Evolutionary conservation across 306 rosid species (phyloP), one percentile per base, ranked within the genome.

Genomic region (Quercus aquifolioides): DNA sequence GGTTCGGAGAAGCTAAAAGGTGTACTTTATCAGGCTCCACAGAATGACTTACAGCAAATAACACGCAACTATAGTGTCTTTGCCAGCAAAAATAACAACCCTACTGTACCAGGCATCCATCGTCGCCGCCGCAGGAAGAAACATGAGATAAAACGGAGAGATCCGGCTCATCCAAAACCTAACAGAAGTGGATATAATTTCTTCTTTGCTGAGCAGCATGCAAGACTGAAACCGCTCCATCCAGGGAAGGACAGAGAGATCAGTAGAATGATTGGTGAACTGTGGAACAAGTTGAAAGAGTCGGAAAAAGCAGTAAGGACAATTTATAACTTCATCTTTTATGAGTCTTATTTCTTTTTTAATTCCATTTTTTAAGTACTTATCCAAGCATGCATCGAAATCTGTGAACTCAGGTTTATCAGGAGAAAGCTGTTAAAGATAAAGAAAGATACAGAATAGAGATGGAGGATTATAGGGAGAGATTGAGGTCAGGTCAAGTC

Each of bases 121-220:
- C 94, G 96, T 54, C 91, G 92, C 33, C 90, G 92, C n/a, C 89
- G 98, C 33, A 80, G 95, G 78, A 94, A 95, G 93, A 93, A 91
- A 71, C 89, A 88, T 5, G 99, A 91, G 85, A 93, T 89, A 35
- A 95, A 84, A 75, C 83, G 90, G 86, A 87, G 98, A 78, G 99
- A 91, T 74, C 98, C 98, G 3, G 97, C 87, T 80, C 98, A 87
- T 79, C 99, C 99, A 19, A 95, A 95, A 78, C 97, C 97, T 14
- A 95, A 91, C 83, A 84, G 98, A 91, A 95, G 98, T 33, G 98
- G 99, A 3, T 95, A 95, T 78, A 95, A 95, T 73, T 95, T 95
- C 88, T 95, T 95, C 89, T 95, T 91, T 76, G 94, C 96, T 1
- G 98, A 95, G 78, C 99, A 95, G 80, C 96, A 93, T 82, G 96